Evolutionary conservation across 148 eudicot genomes (phyloP).

Genomic region (Silene latifolia): DNA sequence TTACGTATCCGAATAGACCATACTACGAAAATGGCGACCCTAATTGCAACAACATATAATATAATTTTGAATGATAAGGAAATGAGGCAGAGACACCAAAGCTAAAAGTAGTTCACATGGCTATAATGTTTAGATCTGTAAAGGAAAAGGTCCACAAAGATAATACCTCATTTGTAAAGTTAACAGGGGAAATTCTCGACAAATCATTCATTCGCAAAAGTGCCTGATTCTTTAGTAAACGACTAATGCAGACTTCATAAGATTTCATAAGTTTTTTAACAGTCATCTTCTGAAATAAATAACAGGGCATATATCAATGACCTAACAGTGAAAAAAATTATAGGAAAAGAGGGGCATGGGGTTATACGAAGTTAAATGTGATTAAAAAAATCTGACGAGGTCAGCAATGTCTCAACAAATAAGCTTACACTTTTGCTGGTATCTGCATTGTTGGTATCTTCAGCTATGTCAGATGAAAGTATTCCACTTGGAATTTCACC

Average conservation of each 20-base stretch:
- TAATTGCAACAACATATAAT: neutral
- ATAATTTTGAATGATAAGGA: too few species aligned
- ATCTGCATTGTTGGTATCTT: conserved; percentile 32
- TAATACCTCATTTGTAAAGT: conserved; percentile 88
- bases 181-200: conserved; percentile 67
- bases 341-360: neutral
- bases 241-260: conserved; percentile 61
- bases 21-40: too few species aligned
- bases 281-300: conserved; percentile 45
- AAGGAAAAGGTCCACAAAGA: neutral
- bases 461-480: conserved; percentile 31
- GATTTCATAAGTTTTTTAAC: conserved; percentile 57
- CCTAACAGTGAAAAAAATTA: neutral
- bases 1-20: too few species aligned
- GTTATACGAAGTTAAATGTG: neutral
- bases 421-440: conserved; percentile 42
- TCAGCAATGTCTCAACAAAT: conserved; percentile 2
- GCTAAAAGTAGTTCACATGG: neutral
- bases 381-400: neutral
- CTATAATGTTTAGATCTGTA: neutral
- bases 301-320: conserved; percentile 1
- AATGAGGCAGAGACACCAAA: too few species aligned
- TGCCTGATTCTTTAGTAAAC: conserved; percentile 56
- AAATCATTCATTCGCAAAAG: conserved; percentile 53
- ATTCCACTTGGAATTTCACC: conserved; percentile 24